These are phyloP conservation scores for Astragalus glycyphyllos DNA, from an alignment of 306 rosid genomes.

Conservation along the genomic window DNA sequence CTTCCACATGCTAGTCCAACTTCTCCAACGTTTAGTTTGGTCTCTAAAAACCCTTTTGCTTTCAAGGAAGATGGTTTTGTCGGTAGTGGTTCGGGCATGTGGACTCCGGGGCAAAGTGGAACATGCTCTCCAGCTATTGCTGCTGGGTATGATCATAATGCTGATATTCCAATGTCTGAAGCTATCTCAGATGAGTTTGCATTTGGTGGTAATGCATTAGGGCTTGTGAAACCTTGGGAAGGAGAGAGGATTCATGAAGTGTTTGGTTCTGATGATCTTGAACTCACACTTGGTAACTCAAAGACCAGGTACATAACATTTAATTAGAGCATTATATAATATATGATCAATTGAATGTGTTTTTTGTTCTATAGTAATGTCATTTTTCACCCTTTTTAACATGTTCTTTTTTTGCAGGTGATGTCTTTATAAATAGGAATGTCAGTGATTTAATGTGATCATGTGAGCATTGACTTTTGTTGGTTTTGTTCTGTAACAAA, in stretches of 20 bases:
- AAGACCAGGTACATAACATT: conserved; percentile 63
- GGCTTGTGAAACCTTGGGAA: conserved; percentile 96
- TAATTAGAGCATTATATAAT: not conserved
- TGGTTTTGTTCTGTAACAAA: conserved; percentile 37
- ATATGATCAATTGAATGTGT: conserved; percentile 6
- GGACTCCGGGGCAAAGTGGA: conserved; percentile 98
- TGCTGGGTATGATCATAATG: conserved; percentile 73
- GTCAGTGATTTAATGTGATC: conserved; percentile 35
- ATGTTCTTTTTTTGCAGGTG: conserved; percentile 56
- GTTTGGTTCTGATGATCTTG: conserved; percentile 86
- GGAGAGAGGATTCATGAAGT: conserved; percentile 97
- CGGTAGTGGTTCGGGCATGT: conserved; percentile 72
- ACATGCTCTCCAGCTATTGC: conserved; percentile 92
- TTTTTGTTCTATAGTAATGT: not conserved
- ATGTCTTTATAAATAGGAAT: conserved; percentile 37
- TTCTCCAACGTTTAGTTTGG: conserved; percentile 88
- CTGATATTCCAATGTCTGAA: conserved; percentile 90
- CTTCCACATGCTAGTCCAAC: conserved; percentile 74
- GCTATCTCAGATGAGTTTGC: conserved; percentile 89
- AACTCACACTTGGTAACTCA: conserved; percentile 96
- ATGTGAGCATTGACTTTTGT: conserved; percentile 39
- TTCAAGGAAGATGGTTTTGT: conserved; percentile 69
- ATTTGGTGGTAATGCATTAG: conserved; percentile 76
- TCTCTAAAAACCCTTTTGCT: conserved; percentile 82
- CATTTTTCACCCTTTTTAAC: conserved; percentile 1